Conservation (phyloP, 139 green algal species). For the Limnomonas spitsbergensis region DNA sequence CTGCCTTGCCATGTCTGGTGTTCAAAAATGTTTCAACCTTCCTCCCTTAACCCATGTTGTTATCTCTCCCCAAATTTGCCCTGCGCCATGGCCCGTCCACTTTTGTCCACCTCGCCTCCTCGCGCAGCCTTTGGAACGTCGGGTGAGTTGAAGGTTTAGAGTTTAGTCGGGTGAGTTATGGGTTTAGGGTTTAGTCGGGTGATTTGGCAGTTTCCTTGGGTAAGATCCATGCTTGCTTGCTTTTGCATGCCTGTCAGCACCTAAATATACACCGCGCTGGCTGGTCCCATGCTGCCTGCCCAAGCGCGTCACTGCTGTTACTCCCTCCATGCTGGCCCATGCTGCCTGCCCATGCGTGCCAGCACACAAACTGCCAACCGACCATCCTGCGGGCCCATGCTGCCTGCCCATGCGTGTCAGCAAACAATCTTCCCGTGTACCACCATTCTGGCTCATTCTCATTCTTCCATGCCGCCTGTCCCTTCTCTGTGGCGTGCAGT, state of each 20-base stretch:
- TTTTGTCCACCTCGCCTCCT: neutral
- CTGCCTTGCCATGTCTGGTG: neutral
- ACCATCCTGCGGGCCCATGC: no score
- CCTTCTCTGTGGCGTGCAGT: conserved; percentile 14
- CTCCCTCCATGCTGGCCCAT: no score
- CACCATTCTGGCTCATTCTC: neutral
- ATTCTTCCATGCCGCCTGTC: neutral
- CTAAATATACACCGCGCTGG: no score
- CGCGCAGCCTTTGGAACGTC: neutral
- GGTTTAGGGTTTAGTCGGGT: neutral
- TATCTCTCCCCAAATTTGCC: neutral
- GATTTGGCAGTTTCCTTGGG: neutral
- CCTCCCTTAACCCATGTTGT: neutral
- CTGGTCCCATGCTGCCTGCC: no score
- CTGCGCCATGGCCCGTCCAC: neutral
- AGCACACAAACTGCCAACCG: neutral
- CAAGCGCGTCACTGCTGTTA: no score
- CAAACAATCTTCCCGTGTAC: neutral
- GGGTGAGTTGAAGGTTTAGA: neutral
- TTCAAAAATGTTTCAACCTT: neutral
- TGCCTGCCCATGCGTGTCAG: neutral
- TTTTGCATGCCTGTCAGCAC: neutral
- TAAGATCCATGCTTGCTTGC: neutral
- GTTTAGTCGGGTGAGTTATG: neutral
- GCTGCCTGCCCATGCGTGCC: neutral